A percentile compares a stretch with the other conserved stretches of the same genome.
Evolutionary conservation across 805 yeast genomes (phyloP).

Genomic region (Candida boleticola): DNA sequence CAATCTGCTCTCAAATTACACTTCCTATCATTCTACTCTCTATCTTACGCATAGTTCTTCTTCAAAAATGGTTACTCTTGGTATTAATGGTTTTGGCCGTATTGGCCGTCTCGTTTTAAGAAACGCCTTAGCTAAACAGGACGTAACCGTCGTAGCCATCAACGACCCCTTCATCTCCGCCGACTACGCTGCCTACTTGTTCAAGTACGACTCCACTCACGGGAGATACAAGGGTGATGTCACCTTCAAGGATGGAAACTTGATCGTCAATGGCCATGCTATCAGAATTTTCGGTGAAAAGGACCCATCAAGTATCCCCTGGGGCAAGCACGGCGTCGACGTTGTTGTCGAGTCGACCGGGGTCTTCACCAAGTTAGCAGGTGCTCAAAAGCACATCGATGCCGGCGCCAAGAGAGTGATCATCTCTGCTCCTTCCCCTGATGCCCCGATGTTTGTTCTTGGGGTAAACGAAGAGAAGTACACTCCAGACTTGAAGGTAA

Average conservation of each 20-base stretch:
- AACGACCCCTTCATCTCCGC: conserved; percentile 35
- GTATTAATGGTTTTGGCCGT: conserved; percentile 37
- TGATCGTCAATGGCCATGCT: conserved; percentile 27
- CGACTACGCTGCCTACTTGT: conserved; percentile 36
- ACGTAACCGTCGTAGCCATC: conserved; percentile 31
- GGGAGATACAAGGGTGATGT: conserved; percentile 31
- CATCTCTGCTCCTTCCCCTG: conserved; percentile 34
- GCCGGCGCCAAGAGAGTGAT: conserved; percentile 36
- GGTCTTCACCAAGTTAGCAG: conserved; percentile 33
- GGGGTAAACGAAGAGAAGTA: conserved; percentile 34
- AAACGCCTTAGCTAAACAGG: conserved; percentile 28
- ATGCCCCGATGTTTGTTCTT: conserved; percentile 36
- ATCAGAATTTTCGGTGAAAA: conserved; percentile 31
- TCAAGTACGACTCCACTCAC: conserved; percentile 37
- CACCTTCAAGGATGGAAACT: conserved; percentile 17
- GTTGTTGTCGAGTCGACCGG: conserved; percentile 34
- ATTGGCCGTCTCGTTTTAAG: conserved; percentile 35
- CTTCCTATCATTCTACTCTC: neutral
- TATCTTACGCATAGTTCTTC: neutral
- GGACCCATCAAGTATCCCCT: conserved; percentile 33
- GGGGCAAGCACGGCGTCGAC: conserved; percentile 34
- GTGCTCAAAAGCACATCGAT: conserved; percentile 35
- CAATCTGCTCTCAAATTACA: too few relatives aligned
- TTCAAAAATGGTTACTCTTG: conserved; percentile 24
- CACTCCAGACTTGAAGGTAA: conserved; percentile 30